phyloP scores from a whole-genome alignment of 2,329 filamentous ascomycete species.

The Cryphonectria parasitica region DNA sequence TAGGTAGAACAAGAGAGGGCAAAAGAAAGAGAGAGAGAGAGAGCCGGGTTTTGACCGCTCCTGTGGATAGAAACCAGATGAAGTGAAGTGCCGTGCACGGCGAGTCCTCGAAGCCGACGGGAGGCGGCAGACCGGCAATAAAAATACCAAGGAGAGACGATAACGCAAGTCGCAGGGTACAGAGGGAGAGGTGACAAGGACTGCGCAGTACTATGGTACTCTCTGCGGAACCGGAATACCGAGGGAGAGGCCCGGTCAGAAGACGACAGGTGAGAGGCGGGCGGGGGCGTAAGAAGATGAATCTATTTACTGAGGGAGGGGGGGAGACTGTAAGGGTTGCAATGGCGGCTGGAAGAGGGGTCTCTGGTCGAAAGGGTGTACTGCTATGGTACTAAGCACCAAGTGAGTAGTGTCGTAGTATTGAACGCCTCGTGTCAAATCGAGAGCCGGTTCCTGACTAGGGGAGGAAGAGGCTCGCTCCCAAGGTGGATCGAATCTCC shows the following conservation, averaged over 20 bases:
- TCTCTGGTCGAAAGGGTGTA: neutral
- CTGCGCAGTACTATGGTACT: neutral
- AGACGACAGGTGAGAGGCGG: neutral
- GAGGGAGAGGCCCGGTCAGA: neutral
- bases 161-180: neutral
- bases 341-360: neutral
- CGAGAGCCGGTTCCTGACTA: slow-evolving; percentile 2
- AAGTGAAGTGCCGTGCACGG: neutral
- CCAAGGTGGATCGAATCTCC: neutral
- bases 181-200: neutral
- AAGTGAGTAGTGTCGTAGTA: neutral
- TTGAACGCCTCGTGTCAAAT: neutral
- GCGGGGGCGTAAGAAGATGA: neutral
- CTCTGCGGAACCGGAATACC: neutral
- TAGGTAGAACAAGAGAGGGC: too few species aligned
- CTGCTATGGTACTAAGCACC: neutral
- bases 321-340: neutral
- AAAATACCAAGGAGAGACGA: neutral
- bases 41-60: neutral
- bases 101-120: neutral
- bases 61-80: neutral
- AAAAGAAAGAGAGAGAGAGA: neutral
- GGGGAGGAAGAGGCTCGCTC: neutral
- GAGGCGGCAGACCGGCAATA: neutral
- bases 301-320: slow-evolving; percentile 2